These are phyloP conservation scores for Lunularia cruciata DNA, from an alignment of 225 moss, liverwort and hornwort species.

Conservation along the genomic window DNA sequence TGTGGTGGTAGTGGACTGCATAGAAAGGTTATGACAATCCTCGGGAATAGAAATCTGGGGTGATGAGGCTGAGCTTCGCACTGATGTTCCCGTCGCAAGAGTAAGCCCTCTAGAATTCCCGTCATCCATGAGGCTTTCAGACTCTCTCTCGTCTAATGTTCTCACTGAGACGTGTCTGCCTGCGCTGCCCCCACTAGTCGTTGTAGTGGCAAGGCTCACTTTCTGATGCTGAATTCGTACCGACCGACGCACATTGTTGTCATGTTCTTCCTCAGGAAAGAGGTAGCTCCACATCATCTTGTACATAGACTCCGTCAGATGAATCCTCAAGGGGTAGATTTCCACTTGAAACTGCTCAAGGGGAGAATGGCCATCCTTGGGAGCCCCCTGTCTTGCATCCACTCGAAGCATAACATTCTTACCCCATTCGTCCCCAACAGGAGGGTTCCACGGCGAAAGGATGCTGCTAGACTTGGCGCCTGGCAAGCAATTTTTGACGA, in stretches of 20 bases:
- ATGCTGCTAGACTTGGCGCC: slow-evolving; percentile 75
- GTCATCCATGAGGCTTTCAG: slow-evolving; percentile 33
- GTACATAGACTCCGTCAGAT: slow-evolving; percentile 93
- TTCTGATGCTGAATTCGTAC: slow-evolving; percentile 45
- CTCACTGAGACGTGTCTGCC: slow-evolving; percentile 21
- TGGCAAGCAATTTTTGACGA: slow-evolving; percentile 76
- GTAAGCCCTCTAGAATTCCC: slow-evolving; percentile 24
- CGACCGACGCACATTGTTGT: slow-evolving; percentile 67
- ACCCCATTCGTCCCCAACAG: slow-evolving; percentile 71
- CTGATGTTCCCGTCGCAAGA: not conserved
- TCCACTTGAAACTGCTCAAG: slow-evolving; percentile 85
- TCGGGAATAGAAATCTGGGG: slow-evolving; percentile 15
- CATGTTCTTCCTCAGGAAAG: slow-evolving; percentile 94
- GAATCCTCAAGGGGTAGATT: slow-evolving; percentile 85
- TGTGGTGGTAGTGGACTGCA: slow-evolving; percentile 42
- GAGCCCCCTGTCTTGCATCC: slow-evolving; percentile 89
- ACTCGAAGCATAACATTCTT: slow-evolving; percentile 92
- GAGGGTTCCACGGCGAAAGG: slow-evolving; percentile 95
- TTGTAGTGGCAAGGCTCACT: slow-evolving; percentile 29
- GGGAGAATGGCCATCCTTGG: slow-evolving; percentile 91
- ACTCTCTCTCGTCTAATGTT: slow-evolving; percentile 35
- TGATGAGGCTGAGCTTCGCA: slow-evolving; percentile 28
- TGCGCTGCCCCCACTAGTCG: slow-evolving; percentile 18
- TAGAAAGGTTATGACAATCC: slow-evolving; percentile 42
- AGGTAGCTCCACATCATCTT: slow-evolving; percentile 98